Conservation (phyloP, 129 eudicot species). For the Flaveria sonorensis region DNA sequence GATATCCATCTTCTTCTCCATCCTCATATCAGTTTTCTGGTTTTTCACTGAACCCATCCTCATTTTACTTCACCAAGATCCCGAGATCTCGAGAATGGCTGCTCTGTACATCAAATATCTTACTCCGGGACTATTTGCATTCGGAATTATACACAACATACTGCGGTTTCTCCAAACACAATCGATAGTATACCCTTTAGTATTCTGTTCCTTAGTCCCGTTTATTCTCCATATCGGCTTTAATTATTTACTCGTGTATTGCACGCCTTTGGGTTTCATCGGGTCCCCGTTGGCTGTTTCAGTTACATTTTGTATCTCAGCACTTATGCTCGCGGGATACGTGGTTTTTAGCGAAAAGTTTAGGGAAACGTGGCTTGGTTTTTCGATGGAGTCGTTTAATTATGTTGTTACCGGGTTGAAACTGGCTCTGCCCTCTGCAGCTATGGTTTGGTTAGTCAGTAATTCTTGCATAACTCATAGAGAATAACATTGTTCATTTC, state of each 20-base stretch:
- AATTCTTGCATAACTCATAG: neutral
- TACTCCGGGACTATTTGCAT: conserved; percentile 72
- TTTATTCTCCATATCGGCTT: conserved; percentile 56
- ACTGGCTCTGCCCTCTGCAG: conserved; percentile 90
- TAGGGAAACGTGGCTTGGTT: conserved; percentile 68
- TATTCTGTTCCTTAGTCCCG: conserved; percentile 60
- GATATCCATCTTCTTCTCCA: conserved; percentile 54
- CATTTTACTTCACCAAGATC: conserved; percentile 62
- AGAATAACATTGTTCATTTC: neutral
- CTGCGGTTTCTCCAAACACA: conserved; percentile 89
- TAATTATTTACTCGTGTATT: conserved; percentile 52
- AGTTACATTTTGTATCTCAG: conserved; percentile 61
- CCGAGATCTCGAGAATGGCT: conserved; percentile 56
- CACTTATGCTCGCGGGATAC: conserved; percentile 52
- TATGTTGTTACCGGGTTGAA: conserved; percentile 49
- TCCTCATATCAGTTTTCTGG: conserved; percentile 65
- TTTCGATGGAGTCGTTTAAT: conserved; percentile 55
- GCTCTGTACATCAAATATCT: conserved; percentile 64
- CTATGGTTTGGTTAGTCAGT: conserved; percentile 73
- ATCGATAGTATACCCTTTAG: conserved; percentile 62
- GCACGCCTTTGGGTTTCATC: conserved; percentile 50
- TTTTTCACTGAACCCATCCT: conserved; percentile 60
- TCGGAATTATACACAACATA: conserved; percentile 58
- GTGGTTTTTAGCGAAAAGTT: conserved; percentile 41
- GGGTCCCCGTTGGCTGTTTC: conserved; percentile 85